Base-by-base conservation (phyloP, 129 eudicot species). In the Flaveria sonorensis region DNA sequence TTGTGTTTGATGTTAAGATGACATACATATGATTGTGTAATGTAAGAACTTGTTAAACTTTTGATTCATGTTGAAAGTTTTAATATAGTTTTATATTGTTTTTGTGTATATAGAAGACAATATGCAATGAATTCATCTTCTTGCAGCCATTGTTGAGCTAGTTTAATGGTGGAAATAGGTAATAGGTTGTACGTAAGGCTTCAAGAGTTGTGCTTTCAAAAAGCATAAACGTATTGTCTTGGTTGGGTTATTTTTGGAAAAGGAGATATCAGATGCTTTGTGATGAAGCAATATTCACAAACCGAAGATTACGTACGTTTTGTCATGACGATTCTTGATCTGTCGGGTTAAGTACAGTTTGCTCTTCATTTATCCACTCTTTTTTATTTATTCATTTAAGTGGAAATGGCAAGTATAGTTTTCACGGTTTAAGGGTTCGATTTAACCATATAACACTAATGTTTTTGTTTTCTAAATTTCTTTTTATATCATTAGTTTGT, bases 1-100 rank as follows among this genome's bases (percentile, higher is more conserved):
- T 79, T 72, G 73, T 72, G 74, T 80, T 74, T 72, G 74, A 53
- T 72, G 74, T 73, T 80, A 72, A 52, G 74, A 56, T 79, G 73
- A 79, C 73, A 71, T 79, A 71, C 48, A 78, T 79, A 71, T 71
- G 67, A 14, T 79, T 52, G 20, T 79, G 83, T 79, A 72, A 73
- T 72, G 74, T 64, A 72, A 79, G 78, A 70, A 42, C 39, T 63
- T 26, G 13, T 61, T 4, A 26, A 13, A 23, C 23, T 48, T 11
- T 59, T 59, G 1, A 55, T 21, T 10, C 32, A 21, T 57, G 32
- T 21, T 21, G 10, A 36, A 36, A 36, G 7, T 36, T 36, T 36
- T n/a, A n/a, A n/a, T 24, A 36, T 36, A 36, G 40, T 36, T 36
- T 5, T 36, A 36, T 36, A 36, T 36, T 36, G 1, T 9, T 2